A percentile compares a stretch with the other conserved stretches of the same genome.
These are phyloP conservation scores for Penicillium odoratum DNA, from an alignment of 495 filamentous ascomycete species.

Conservation along the genomic window DNA sequence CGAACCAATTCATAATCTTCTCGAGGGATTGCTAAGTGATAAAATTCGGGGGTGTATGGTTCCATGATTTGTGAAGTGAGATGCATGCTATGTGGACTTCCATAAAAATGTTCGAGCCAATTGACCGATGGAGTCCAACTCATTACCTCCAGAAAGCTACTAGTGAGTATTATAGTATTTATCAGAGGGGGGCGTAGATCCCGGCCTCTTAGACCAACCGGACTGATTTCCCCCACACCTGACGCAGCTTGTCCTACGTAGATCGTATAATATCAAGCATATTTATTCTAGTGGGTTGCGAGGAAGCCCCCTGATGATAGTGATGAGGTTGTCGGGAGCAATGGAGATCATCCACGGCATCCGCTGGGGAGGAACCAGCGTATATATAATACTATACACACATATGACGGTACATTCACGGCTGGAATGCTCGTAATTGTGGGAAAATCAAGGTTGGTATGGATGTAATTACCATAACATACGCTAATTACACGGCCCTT, in stretches of 20 bases:
- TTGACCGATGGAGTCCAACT: background rate
- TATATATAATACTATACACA: background rate
- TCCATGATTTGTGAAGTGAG: background rate
- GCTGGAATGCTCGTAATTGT: background rate
- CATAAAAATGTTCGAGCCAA: background rate
- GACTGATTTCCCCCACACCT: background rate
- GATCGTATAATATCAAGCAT: background rate
- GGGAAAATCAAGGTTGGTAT: slow-evolving; percentile 8
- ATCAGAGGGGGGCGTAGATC: slow-evolving; percentile 7
- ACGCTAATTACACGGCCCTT: slow-evolving; percentile 5
- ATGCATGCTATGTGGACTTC: background rate
- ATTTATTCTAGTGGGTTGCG: background rate
- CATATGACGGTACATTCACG: background rate
- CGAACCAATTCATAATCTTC: background rate
- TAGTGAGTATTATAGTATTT: slow-evolving; percentile 5
- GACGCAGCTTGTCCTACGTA: slow-evolving; percentile 10
- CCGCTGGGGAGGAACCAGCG: slow-evolving; percentile 6
- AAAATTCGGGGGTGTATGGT: background rate
- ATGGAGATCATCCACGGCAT: slow-evolving; percentile 31
- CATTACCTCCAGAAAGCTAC: slow-evolving; percentile 5
- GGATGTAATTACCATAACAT: slow-evolving; percentile 6
- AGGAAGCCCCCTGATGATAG: slow-evolving; percentile 15
- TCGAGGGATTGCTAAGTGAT: background rate
- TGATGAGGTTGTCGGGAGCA: slow-evolving; percentile 21
- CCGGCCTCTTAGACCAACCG: background rate